Percentiles rank a stretch among this genome's conserved stretches.
These are phyloP conservation scores for Carpinus viminea DNA, from an alignment of 306 rosid species.

Conservation along the genomic window DNA sequence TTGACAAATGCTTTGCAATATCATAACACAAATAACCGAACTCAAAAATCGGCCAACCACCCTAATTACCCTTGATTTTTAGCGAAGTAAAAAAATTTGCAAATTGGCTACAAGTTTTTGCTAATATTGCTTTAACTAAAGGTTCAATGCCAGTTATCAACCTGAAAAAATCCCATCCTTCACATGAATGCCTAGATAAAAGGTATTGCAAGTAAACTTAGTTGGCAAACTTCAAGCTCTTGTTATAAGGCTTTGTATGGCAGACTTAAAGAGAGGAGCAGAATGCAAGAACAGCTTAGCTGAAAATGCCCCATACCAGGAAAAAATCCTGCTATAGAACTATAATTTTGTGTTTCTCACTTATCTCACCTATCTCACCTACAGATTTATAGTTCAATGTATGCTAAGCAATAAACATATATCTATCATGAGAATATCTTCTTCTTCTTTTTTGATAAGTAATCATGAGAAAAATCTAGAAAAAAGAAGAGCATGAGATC, in stretches of 20 bases:
- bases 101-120: background rate
- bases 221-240: background rate
- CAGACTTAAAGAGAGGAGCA: background rate
- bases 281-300: background rate
- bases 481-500: background rate
- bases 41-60: background rate
- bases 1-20: background rate
- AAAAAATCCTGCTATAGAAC: background rate
- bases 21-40: background rate
- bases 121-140: background rate
- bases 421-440: background rate
- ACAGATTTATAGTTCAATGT: background rate
- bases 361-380: background rate
- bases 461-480: background rate
- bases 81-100: background rate
- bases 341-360: background rate
- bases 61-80: background rate
- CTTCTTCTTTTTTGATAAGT: too few species aligned
- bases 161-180: background rate
- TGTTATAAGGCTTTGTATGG: background rate
- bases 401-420: background rate
- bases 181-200: background rate
- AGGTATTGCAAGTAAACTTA: background rate
- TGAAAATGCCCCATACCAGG: background rate
- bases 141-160: background rate